Evolutionary conservation across 2,329 filamentous ascomycete species (phyloP), one percentile per base, ranked within the genome.

Genomic region (Pezizomycotina sp.): DNA sequence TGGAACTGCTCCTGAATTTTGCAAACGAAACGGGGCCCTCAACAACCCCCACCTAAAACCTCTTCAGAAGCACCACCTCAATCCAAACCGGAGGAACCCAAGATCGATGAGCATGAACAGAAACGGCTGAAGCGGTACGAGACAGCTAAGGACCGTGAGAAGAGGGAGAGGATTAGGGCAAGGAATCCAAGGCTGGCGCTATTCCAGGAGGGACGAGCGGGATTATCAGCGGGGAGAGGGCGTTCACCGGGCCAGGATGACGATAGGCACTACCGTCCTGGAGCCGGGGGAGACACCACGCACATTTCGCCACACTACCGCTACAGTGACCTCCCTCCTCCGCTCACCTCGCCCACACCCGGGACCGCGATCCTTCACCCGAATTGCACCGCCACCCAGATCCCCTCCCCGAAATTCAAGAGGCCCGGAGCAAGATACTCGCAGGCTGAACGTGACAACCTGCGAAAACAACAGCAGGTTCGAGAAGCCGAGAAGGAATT

Each of bases 361-460:
- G 41, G 13, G 34, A 44, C 18, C 34, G 37, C n/a, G 41, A 44
- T 18, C 18, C 32, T 18, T 37, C 36, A 14, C 41, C 41, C 3
- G 36, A 29, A 19, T 37, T 37, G 15, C 41, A 40, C 12, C 27
- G 6, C 27, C 24, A 28, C 32, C 41, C 7, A 32, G 13, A 18
- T 36, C 37, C 14, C 41, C 41, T 2, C 41, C 34, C 4, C 19
- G 41, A 14, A 44, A 44, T 34, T 44, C 41, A 44, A 44, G 14
- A 28, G 25, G 27, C 41, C 41, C 4, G 36, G 32, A 20, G 36
- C 41, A 9, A 36, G 41, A 4, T 44, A 44, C 20, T 33, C 37
- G 4, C 29, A 32, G 10, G 32, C 41, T 7, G 41, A 44, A n/a
- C 20, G 41, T 18, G 33, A 44, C 8, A 34, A 33, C 18, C 12